Base-by-base conservation (phyloP, 495 filamentous ascomycete species). In the Aspergillus asperescens region DNA sequence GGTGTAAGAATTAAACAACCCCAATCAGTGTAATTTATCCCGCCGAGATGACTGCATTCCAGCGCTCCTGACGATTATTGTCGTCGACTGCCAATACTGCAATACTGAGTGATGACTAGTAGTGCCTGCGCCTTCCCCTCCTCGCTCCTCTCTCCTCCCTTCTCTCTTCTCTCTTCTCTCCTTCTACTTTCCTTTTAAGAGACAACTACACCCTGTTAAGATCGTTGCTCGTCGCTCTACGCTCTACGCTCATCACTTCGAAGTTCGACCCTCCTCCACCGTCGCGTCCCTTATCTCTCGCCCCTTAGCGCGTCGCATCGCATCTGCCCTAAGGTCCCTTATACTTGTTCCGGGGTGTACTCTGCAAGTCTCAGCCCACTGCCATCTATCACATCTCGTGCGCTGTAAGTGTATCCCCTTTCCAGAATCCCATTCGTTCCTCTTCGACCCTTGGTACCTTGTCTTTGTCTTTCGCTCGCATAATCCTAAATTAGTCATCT, bases 271-370 rank as follows among this genome's bases (percentile, higher is more conserved):
- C 24, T 25, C 38, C 27, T 37, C 38, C 35, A 46, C 39, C 16
- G 48, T 57, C 57, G 55, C 61, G 54, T 62, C 47, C 37, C 54
- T 50, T 52, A 58, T 44, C 47, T 46, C 28, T 48, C 55, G 42
- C 25, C 44, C 39, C 27, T 44, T 62, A 60, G 62, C 62, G 62
- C 60, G 62, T 62, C 60, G 60, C 60, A 65, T 65, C 62, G 59
- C 57, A 55, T 48, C 32, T 37, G 29, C 32, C 31, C 10, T 23
- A 32, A 18, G 55, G 23, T 15, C 32, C 32, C 32, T 8, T 8
- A 28, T 59, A 49, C 56, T 37, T 49, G 51, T 35, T 48, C n/a
- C 38, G 43, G 45, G 44, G n/a, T n/a, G n/a, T n/a, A n/a, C n/a
- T 60, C 54, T 52, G 48, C 54, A 60, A 38, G 38, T 42, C 54